These are phyloP conservation scores for Xylariaceae sp. DNA, from an alignment of 2,329 filamentous ascomycete species.

Conservation along the genomic window DNA sequence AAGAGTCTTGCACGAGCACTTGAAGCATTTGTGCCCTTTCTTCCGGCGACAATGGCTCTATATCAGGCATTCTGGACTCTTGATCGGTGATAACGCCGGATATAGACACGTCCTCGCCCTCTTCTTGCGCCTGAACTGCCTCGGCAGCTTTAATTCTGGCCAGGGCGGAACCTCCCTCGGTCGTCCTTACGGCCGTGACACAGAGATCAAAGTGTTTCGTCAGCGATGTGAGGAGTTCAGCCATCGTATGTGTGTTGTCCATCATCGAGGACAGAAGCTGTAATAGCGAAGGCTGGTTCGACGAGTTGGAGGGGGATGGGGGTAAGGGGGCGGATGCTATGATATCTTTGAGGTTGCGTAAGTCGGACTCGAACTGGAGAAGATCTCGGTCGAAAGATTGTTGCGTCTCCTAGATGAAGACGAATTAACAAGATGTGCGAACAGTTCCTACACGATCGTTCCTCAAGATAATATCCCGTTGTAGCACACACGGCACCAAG, in stretches of 20 bases:
- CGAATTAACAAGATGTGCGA: background rate
- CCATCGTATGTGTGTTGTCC: conserved; percentile 74
- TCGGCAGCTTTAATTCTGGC: conserved; percentile 65
- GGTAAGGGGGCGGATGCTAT: conserved; percentile 41
- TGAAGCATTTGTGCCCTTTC: conserved; percentile 79
- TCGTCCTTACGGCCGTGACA: conserved; percentile 84
- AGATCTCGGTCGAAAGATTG: conserved; percentile 73
- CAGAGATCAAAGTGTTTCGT: conserved; percentile 90
- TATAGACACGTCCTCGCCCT: conserved; percentile 51
- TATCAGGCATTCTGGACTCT: conserved; percentile 44
- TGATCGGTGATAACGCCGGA: conserved; percentile 61
- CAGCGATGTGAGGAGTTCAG: conserved; percentile 70
- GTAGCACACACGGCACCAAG: background rate
- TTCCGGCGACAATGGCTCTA: conserved; percentile 67
- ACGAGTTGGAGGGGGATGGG: conserved; percentile 34
- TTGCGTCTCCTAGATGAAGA: conserved; percentile 51
- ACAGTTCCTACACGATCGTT: background rate
- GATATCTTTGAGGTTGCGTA: conserved; percentile 58
- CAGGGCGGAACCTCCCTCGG: conserved; percentile 69
- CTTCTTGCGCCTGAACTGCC: conserved; percentile 43
- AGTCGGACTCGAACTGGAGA: conserved; percentile 67
- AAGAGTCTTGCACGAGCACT: conserved; percentile 68
- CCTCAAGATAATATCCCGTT: background rate
- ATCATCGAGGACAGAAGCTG: conserved; percentile 60
- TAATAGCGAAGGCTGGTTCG: conserved; percentile 41